A percentile compares a stretch with the other conserved stretches of the same genome.
phyloP scores from a whole-genome alignment of 2,329 filamentous ascomycete genomes.

The Phyllosticta citribraziliensis region DNA sequence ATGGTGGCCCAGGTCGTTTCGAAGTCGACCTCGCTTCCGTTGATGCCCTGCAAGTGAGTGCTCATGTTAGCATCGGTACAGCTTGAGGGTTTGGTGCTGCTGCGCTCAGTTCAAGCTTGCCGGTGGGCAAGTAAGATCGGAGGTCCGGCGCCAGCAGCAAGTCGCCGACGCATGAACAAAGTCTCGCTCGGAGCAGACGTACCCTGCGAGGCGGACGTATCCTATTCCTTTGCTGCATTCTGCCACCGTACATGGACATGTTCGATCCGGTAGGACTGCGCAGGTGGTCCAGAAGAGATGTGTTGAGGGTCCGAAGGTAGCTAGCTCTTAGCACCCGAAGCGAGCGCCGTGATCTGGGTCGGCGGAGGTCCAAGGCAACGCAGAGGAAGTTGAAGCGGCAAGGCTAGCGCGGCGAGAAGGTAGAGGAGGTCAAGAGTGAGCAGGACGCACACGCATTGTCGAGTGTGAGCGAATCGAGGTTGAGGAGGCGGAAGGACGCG shows the following conservation, averaged over 20 bases:
- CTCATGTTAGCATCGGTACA: neutral
- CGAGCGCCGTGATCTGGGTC: neutral
- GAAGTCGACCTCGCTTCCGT: slow-evolving; percentile 62
- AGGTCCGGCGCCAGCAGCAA: neutral
- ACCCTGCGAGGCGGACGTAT: slow-evolving; percentile 60
- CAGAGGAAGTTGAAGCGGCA: neutral
- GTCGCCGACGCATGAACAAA: neutral
- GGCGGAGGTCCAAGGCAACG: neutral
- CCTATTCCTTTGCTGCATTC: slow-evolving; percentile 39
- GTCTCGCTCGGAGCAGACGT: slow-evolving; percentile 27
- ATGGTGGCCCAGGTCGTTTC: slow-evolving; percentile 76
- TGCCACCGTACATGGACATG: slow-evolving; percentile 10
- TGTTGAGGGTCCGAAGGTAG: neutral
- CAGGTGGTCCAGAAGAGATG: neutral
- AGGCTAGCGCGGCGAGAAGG: neutral
- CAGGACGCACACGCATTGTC: neutral
- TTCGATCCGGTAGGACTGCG: neutral
- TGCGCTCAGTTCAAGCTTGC: neutral
- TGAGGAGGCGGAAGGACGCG: neutral
- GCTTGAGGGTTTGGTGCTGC: neutral
- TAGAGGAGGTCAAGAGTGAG: neutral
- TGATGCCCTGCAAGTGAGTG: slow-evolving; percentile 40
- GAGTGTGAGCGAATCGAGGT: neutral
- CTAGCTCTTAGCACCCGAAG: neutral
- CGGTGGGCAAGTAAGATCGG: neutral